Evolutionary conservation across 2,329 filamentous ascomycete species (phyloP), one percentile per base, ranked within the genome.

Genomic region (Alternaria novae-zelandiae): DNA sequence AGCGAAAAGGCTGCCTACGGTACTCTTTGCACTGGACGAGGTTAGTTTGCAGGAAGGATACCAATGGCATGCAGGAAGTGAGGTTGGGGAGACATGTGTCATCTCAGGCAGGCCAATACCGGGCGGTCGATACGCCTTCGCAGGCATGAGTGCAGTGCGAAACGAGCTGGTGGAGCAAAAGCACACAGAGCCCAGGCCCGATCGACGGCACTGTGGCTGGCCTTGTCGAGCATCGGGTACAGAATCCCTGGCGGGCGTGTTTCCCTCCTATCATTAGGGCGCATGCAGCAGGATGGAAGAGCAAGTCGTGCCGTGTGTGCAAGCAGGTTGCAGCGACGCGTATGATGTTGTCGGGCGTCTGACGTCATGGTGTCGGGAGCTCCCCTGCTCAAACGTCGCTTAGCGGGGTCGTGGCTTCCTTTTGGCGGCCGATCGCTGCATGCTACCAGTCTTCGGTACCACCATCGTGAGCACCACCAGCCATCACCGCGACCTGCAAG

Each of bases 191-290:
- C 71, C 71, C 66, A 73, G 72, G 67, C 71, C 61, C 73, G 72
- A 78, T 78, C 70, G 68, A 69, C 72, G 54, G 61, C 53, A 44
- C 61, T 67, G 72, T 73, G 70, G 70, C 70, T 63, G 63, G 51
- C 32, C 63, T 47, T 61, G 67, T 69, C 64, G 65, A 63, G 54
- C 64, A 74, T 72, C 71, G 69, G 57, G 55, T 49, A 55, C 61
- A 56, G 56, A 46, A 68, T 68, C 59, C 64, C 57, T 69, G 69
- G 47, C n/a, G 50, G 59, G 4, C 30, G 66, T 62, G 44, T 59
- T 51, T 30, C 57, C 68, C 47, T 62, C 74, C 68, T 71, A 70
- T 70, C 67, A 71, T 44, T 59, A 30, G 26, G 57, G 58, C 32
- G 67, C 50, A 66, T 25, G 63, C 62, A 74, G 63, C 70, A 73